Evolutionary conservation across 2,329 filamentous ascomycete species (phyloP).

Genomic region (Aspergillus calidoustus): DNA sequence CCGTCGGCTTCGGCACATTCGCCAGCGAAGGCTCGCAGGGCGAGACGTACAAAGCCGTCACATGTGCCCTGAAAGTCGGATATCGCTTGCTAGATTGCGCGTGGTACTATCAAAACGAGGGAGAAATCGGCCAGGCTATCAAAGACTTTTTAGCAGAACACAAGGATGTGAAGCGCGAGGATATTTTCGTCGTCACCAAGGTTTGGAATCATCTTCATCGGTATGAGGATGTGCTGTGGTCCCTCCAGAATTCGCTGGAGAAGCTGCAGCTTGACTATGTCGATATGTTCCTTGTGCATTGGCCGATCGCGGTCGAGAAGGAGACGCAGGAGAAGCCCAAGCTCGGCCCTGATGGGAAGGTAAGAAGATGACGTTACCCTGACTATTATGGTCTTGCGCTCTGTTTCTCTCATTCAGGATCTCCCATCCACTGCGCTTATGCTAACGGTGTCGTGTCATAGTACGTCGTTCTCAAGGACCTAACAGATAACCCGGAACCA

Average conservation of each 20-base stretch:
- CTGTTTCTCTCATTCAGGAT: neutral
- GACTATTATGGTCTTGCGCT: slow-evolving; percentile 9
- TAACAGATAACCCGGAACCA: slow-evolving; percentile 66
- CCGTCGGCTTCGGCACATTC: slow-evolving; percentile 68
- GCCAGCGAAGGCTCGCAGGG: slow-evolving; percentile 67
- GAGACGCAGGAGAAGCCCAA: slow-evolving; percentile 53
- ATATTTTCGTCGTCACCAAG: slow-evolving; percentile 58
- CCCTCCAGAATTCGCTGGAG: slow-evolving; percentile 64
- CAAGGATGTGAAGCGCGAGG: slow-evolving; percentile 52
- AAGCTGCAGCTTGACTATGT: slow-evolving; percentile 73
- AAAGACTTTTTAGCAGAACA: slow-evolving; percentile 58
- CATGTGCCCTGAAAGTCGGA: slow-evolving; percentile 55
- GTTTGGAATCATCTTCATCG: slow-evolving; percentile 60
- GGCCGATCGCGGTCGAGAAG: slow-evolving; percentile 57
- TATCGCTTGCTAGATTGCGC: slow-evolving; percentile 62
- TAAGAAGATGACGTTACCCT: slow-evolving; percentile 25
- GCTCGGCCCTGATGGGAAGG: slow-evolving; percentile 58
- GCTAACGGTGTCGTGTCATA: slow-evolving; percentile 22
- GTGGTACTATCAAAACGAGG: slow-evolving; percentile 60
- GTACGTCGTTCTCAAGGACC: slow-evolving; percentile 66
- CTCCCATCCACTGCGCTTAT: neutral
- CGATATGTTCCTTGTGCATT: slow-evolving; percentile 68
- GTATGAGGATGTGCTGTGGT: slow-evolving; percentile 51
- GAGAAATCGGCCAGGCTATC: slow-evolving; percentile 57
- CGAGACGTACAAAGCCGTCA: slow-evolving; percentile 61